Base-by-base conservation (phyloP, 148 eudicot genomes). In the Fagopyrum homotropicum region DNA sequence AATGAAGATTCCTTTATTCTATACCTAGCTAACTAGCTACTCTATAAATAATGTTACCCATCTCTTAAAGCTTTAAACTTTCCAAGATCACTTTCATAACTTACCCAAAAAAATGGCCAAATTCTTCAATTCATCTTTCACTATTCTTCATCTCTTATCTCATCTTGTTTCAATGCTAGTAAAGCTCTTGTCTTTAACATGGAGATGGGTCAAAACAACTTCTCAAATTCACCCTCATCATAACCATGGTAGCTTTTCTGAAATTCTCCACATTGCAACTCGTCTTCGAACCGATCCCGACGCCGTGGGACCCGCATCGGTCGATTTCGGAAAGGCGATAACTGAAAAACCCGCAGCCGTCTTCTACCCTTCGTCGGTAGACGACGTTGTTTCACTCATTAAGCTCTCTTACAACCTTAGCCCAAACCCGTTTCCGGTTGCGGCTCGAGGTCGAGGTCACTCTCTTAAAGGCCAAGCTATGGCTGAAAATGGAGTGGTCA, bases 391-490 rank as follows among this genome's bases (percentile, higher is more conserved):
- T 0, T 73, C 80, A 4, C 80, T 94, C 2, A 61, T 94, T 6
- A 85, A 82, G 40, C 69, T 76, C 4, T 87, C 98, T 0, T 80
- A 83, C 22, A 63, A 81, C 35, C 80, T 82, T 17, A 15, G 89
- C 15, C 0, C 73, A 0, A 2, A 9, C 3, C 89, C 89, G 0
- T 85, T 89, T 12, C 19, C n/a, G 8, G 4, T 93, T 6, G 87
- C 91, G 0, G 85, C 93, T 12, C 78, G 91, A 47, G 98, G 98
- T 10, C 81, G 82, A 8, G 95, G 98, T 59, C 98, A 93, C 73
- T 93, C 98, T 0, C 77, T 87, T 19, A 77, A 88, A 9, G 98
- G 98, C 1, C 98, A 93, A 76, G 98, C 97, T 57, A 85, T 85
- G 97, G 89, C 89, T 0, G 48, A 76, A 19, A 79, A 82, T 56